These are phyloP conservation scores for Lentinula novae-zelandiae DNA, from an alignment of 1,284 basidiomycete species.

Conservation along the genomic window DNA sequence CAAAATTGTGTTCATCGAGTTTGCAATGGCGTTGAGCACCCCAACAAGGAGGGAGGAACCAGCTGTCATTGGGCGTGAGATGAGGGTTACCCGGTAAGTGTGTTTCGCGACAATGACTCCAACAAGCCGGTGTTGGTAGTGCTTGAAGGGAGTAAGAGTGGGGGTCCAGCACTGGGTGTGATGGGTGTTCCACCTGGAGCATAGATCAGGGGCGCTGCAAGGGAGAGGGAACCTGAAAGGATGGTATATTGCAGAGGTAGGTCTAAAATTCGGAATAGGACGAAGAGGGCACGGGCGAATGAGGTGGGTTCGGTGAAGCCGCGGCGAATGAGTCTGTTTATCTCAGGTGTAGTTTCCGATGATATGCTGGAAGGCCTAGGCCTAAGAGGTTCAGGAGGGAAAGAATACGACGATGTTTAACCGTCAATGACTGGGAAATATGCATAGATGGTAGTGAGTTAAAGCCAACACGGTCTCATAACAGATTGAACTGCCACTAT, in stretches of 20 bases:
- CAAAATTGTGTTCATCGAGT: conserved; percentile 2
- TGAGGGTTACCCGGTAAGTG: background rate
- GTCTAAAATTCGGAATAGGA: conserved; percentile 4
- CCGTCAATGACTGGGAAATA: too few species aligned
- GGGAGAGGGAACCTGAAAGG: background rate
- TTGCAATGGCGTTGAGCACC: background rate
- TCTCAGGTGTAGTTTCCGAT: background rate
- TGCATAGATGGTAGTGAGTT: too few species aligned
- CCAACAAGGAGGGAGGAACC: background rate
- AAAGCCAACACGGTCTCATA: too few species aligned
- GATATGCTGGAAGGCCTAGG: too few species aligned
- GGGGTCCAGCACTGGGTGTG: background rate
- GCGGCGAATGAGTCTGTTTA: background rate
- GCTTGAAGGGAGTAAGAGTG: background rate
- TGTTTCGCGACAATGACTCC: background rate
- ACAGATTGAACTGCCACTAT: too few species aligned
- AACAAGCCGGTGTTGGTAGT: conserved; percentile 5
- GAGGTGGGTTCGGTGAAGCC: background rate
- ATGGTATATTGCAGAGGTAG: conserved; percentile 11
- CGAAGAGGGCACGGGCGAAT: background rate
- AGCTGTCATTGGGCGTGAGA: background rate
- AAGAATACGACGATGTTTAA: too few species aligned
- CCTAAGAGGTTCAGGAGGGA: too few species aligned
- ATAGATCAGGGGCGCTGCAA: conserved; percentile 4
- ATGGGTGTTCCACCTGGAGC: background rate